A percentile compares a stretch with the other conserved stretches of the same genome.
phyloP scores from a whole-genome alignment of 768 basidiomycete species.

The Phlebiopsis gigantea region DNA sequence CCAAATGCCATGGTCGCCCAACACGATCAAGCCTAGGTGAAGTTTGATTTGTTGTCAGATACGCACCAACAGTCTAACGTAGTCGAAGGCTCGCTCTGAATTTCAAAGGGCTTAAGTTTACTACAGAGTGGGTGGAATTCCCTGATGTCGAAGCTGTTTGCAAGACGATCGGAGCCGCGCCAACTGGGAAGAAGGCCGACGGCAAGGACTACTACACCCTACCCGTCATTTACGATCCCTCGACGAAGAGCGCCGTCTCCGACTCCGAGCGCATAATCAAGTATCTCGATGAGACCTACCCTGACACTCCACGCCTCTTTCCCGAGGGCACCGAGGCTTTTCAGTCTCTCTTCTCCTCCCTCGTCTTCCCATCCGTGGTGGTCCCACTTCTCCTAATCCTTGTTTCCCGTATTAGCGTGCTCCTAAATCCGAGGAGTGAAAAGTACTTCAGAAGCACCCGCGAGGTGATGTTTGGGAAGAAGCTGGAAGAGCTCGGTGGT shows the following conservation, averaged over 20 bases:
- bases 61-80: not conserved
- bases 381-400: not conserved
- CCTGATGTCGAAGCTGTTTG: slow-evolving; percentile 38
- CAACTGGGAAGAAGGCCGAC: slow-evolving; percentile 29
- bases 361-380: not conserved
- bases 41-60: too few species aligned
- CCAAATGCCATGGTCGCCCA: slow-evolving; percentile 1
- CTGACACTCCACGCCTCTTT: slow-evolving; percentile 35
- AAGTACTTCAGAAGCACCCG: slow-evolving; percentile 37
- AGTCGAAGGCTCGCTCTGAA: slow-evolving; percentile 28
- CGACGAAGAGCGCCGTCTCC: slow-evolving; percentile 31
- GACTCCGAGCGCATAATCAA: slow-evolving; percentile 44
- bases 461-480: slow-evolving; percentile 27
- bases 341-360: slow-evolving; percentile 31
- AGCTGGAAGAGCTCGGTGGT: slow-evolving; percentile 30
- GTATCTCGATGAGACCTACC: slow-evolving; percentile 49
- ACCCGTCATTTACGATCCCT: slow-evolving; percentile 46
- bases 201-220: slow-evolving; percentile 37
- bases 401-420: not conserved
- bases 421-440: slow-evolving; percentile 28
- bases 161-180: slow-evolving; percentile 32
- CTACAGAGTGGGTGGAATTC: slow-evolving; percentile 48
- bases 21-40: slow-evolving; percentile 4
- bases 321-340: slow-evolving; percentile 35
- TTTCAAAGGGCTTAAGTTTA: slow-evolving; percentile 37